A percentile compares a stretch with the other conserved stretches of the same genome.
These are phyloP conservation scores for Colletotrichum sp. DNA, from an alignment of 2,329 filamentous ascomycete genomes.

Conservation along the genomic window DNA sequence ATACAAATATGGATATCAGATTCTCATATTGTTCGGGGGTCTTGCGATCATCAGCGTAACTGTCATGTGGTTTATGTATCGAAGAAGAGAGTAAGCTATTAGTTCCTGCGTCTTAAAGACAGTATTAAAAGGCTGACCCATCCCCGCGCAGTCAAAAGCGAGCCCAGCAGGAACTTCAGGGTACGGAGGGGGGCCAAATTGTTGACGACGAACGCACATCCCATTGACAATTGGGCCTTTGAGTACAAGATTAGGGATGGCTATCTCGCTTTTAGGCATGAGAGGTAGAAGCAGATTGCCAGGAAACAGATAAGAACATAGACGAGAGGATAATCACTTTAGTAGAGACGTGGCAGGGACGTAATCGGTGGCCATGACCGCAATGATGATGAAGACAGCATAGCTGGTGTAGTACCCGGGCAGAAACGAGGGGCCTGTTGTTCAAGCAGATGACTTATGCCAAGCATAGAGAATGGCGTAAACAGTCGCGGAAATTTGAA, in stretches of 20 bases:
- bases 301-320: not conserved
- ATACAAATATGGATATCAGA: slow-evolving; percentile 37
- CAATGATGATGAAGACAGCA: not conserved
- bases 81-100: not conserved
- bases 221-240: fast-evolving
- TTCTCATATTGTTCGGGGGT: slow-evolving; percentile 35
- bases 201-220: fast-evolving
- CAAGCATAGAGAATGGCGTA: not conserved
- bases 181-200: not conserved
- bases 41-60: slow-evolving; percentile 25
- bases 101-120: fast-evolving
- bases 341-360: not conserved
- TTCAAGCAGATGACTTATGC: not conserved
- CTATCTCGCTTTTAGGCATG: not conserved
- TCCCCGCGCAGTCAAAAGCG: not conserved
- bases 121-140: fast-evolving
- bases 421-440: not conserved
- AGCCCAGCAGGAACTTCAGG: not conserved
- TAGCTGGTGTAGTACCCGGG: fast-evolving
- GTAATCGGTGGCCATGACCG: not conserved
- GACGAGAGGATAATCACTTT: fast-evolving
- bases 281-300: fast-evolving
- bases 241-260: fast-evolving
- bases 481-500: fast-evolving
- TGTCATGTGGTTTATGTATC: slow-evolving; percentile 9